phyloP scores from a whole-genome alignment of 2,329 filamentous ascomycete genomes.

The Fusarium protoensiforme region DNA sequence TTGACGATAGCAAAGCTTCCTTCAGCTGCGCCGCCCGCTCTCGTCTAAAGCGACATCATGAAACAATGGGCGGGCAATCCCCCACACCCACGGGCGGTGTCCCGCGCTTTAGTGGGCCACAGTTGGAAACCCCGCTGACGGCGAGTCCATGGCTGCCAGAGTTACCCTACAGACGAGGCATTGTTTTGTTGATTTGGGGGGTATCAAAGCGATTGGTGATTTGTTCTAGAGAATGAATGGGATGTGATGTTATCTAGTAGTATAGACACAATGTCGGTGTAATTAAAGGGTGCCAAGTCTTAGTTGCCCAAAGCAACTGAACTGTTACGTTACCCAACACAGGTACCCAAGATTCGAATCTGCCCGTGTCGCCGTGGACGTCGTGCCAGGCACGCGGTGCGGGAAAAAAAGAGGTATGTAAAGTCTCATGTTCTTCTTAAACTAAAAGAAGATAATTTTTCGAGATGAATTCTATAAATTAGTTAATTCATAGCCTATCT shows the following conservation, averaged over 20 bases:
- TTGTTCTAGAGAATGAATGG: no score
- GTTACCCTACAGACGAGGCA: not conserved
- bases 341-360: not conserved
- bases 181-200: not conserved
- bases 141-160: not conserved
- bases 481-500: no score
- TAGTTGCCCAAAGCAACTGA: not conserved
- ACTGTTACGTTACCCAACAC: not conserved
- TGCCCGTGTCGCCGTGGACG: not conserved
- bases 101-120: not conserved
- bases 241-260: not conserved
- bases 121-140: not conserved
- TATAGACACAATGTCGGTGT: not conserved
- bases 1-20: conserved; percentile 34
- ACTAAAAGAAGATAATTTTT: no score
- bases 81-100: conserved; percentile 15
- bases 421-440: no score
- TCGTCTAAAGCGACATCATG: conserved; percentile 15
- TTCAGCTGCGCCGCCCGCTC: conserved; percentile 15
- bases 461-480: no score
- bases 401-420: no score
- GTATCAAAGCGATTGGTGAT: not conserved
- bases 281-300: not conserved
- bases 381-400: no score
- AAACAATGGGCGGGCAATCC: conserved; percentile 22